Evolutionary conservation across 2,329 filamentous ascomycete genomes (phyloP).

Genomic region (Chaetomiaceae sp.): DNA sequence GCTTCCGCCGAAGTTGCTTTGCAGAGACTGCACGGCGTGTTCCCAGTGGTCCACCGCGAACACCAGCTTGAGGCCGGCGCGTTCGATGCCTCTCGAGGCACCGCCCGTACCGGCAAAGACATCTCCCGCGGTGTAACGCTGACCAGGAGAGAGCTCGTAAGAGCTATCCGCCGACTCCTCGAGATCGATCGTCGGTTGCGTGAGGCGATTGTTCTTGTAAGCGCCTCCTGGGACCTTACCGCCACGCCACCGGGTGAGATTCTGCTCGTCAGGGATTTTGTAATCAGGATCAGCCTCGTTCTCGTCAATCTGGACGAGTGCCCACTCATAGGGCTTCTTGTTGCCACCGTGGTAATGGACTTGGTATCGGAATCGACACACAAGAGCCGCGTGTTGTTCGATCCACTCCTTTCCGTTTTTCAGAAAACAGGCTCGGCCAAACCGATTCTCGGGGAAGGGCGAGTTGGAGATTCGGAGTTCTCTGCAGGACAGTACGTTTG

Average conservation of each 20-base stretch:
- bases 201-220: conserved; percentile 29
- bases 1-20: conserved; percentile 50
- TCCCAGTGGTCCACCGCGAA: conserved; percentile 61
- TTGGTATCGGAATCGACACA: conserved; percentile 48
- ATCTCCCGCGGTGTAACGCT: conserved; percentile 64
- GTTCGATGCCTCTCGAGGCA: conserved; percentile 57
- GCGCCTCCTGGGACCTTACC: conserved; percentile 37
- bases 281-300: conserved; percentile 25
- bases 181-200: conserved; percentile 24
- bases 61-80: conserved; percentile 51
- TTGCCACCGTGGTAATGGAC: conserved; percentile 30
- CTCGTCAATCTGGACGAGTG: conserved; percentile 29
- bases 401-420: conserved; percentile 22
- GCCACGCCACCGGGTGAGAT: conserved; percentile 37
- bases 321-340: conserved; percentile 33
- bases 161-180: neutral
- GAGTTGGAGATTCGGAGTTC: conserved; percentile 52
- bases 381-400: conserved; percentile 36
- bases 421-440: conserved; percentile 21
- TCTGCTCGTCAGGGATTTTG: conserved; percentile 28
- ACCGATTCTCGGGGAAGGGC: conserved; percentile 37
- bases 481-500: conserved; percentile 37
- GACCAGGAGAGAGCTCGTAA: conserved; percentile 22
- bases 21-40: conserved; percentile 54
- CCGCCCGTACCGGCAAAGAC: conserved; percentile 71